Base-by-base conservation (phyloP, 305 asterid genomes). In the Stenogyne calaminthoides region DNA sequence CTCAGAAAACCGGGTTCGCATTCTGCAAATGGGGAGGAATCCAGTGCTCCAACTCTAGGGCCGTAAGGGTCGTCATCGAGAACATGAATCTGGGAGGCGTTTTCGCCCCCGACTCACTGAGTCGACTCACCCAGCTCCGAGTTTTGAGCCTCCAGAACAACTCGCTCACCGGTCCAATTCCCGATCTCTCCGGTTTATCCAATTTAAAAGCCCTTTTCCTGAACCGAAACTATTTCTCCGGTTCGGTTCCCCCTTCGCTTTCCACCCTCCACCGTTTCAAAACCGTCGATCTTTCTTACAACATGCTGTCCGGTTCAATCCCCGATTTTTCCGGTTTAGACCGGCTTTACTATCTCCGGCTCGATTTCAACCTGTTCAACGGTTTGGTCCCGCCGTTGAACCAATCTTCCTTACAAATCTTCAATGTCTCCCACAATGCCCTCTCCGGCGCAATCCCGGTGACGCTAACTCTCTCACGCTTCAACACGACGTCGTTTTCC, bases 11-110 rank as follows among this genome's bases (percentile, higher is more conserved):
- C 1, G 77, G 25, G 6, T 71, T 6, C 18, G 75, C 71, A 0
- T 88, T 88, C 80, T 93, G 98, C 83, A 78, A 81, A 80, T 91
- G 97, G 98, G 8, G 56, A 25, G 96, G 96, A 6, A 85, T 93
- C 4, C 49, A 73, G 44, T 93, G 98, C 63, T 74, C 87, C 34
- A n/a, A 60, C 18, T 72, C 79, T 54, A 77, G 69, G 74, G 89
- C 77, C 36, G 81, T 83, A 19, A 88, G 84, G 5, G 59, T 91
- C 3, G 56, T 86, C 1, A 9, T 89, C 8, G 87, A 93, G 76
- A 66, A 69, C 55, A 44, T 79, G 27, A 63, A 63, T 15, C 90
- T 91, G 16, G 88, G 86, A 15, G 98, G 97, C 44, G 71, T 76
- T 69, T 82, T 93, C n/a, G 80, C 84, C 29, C 82, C 91, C 14